These are phyloP conservation scores for Pycnococcus provasolii DNA, from an alignment of 139 green algal genomes.

Conservation along the genomic window DNA sequence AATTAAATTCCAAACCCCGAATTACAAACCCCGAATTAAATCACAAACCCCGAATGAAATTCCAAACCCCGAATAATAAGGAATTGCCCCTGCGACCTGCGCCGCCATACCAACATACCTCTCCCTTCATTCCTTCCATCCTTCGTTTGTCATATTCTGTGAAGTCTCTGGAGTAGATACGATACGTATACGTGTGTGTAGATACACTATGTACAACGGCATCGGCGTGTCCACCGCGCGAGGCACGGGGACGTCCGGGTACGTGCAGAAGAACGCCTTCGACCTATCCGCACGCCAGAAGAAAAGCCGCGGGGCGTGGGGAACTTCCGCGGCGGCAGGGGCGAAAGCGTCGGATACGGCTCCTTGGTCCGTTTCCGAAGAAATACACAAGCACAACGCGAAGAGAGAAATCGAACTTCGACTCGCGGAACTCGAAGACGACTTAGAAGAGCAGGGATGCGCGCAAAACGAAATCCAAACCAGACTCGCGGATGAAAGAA, in stretches of 20 bases:
- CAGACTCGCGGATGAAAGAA: background rate
- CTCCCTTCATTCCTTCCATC: too few relatives aligned
- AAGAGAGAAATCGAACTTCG: slow-evolving; percentile 88
- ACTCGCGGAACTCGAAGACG: slow-evolving; percentile 59
- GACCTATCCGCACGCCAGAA: slow-evolving; percentile 45
- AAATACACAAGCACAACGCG: slow-evolving; percentile 83
- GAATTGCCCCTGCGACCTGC: too few relatives aligned
- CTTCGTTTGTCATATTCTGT: too few relatives aligned
- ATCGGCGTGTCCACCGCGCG: slow-evolving; percentile 83
- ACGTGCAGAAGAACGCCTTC: slow-evolving; percentile 94
- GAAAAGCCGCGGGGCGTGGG: background rate
- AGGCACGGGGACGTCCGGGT: slow-evolving; percentile 80
- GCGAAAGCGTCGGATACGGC: too few relatives aligned
- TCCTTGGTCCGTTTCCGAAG: slow-evolving; percentile 14
- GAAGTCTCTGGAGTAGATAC: too few relatives aligned
- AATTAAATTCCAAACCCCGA: too few relatives aligned
- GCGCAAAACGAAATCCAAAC: background rate
- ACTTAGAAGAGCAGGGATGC: slow-evolving; percentile 76
- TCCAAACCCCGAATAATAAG: too few relatives aligned
- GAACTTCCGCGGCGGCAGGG: slow-evolving; percentile 22
- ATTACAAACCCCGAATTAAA: too few relatives aligned
- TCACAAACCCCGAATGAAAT: too few relatives aligned
- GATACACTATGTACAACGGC: slow-evolving; percentile 72
- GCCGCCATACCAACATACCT: too few relatives aligned
- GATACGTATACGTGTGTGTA: too few relatives aligned